These are phyloP conservation scores for Penicillium freii DNA, from an alignment of 2,329 filamentous ascomycete genomes.

Conservation along the genomic window DNA sequence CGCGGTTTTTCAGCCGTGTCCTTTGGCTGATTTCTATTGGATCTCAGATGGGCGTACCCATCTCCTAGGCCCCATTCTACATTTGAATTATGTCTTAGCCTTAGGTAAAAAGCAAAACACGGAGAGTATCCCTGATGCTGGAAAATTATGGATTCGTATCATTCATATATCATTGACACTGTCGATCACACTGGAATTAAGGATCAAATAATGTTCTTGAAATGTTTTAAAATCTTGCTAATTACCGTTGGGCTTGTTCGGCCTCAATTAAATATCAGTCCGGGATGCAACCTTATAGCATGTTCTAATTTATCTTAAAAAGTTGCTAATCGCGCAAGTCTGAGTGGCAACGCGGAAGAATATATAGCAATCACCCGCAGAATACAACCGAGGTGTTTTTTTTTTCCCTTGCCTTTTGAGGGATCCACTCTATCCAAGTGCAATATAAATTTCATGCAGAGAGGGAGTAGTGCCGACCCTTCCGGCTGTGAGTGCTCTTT, in stretches of 20 bases:
- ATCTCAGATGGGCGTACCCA: no score
- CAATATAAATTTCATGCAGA: constrained; percentile 13
- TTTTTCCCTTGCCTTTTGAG: not conserved
- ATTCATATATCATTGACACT: not conserved
- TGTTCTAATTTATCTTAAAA: not conserved
- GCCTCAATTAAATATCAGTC: not conserved
- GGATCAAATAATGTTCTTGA: not conserved
- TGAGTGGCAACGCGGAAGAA: constrained; percentile 8
- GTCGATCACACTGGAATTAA: not conserved
- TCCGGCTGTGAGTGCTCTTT: constrained; percentile 2
- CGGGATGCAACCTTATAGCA: not conserved
- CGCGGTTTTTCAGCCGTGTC: not conserved
- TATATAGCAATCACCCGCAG: not conserved
- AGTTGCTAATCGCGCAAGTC: constrained; percentile 5
- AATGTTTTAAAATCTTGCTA: not conserved
- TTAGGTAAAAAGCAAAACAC: not conserved
- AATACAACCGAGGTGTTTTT: not conserved
- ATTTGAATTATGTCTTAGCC: not conserved
- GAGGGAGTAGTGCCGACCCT: not conserved
- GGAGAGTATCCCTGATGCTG: no score
- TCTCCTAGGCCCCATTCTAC: not conserved
- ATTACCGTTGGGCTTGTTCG: not conserved
- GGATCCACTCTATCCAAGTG: constrained; percentile 1
- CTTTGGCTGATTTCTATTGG: not conserved
- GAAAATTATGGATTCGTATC: not conserved